Conservation (phyloP, 2,329 filamentous ascomycete species). For the Ascochyta viciae-villosae region DNA sequence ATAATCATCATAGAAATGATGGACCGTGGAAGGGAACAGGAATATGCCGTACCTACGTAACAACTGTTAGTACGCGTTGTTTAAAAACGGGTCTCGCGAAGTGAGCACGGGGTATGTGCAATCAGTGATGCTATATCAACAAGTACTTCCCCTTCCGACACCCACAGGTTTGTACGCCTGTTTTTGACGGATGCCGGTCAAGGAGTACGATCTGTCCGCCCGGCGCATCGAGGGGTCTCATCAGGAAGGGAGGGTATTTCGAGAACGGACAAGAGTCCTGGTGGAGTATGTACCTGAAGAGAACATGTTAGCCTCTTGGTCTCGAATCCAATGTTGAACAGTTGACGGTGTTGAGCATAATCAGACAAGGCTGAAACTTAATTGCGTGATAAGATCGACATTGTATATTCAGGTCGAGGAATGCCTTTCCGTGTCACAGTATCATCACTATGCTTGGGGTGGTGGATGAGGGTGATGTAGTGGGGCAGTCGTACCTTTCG, state of each 20-base stretch:
- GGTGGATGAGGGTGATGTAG: conserved; percentile 18
- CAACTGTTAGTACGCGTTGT: conserved; percentile 22
- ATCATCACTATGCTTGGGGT: conserved; percentile 62
- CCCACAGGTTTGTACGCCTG: conserved; percentile 71
- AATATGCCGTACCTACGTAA: conserved; percentile 43
- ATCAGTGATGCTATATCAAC: conserved; percentile 76
- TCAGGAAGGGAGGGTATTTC: conserved; percentile 55
- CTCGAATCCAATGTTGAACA: conserved; percentile 19
- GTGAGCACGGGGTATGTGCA: conserved; percentile 26
- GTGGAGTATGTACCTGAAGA: conserved; percentile 43
- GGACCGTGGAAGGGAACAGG: conserved; percentile 48
- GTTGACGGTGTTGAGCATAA: conserved; percentile 34
- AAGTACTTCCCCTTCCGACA: conserved; percentile 63
- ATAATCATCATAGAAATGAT: conserved; percentile 66
- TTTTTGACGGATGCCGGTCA: conserved; percentile 59
- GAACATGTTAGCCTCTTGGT: conserved; percentile 35
- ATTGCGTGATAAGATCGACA: conserved; percentile 67
- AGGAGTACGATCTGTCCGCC: conserved; percentile 69
- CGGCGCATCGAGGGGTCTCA: conserved; percentile 70
- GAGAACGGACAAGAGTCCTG: conserved; percentile 15
- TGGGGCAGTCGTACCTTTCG: conserved; percentile 52
- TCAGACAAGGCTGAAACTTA: conserved; percentile 78
- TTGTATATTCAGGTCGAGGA: conserved; percentile 70
- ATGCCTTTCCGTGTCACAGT: conserved; percentile 70
- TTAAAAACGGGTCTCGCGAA: conserved; percentile 6